Evolutionary conservation across 1,139 yeast genomes (phyloP).

Genomic region (Geotrichum citri-aurantii): DNA sequence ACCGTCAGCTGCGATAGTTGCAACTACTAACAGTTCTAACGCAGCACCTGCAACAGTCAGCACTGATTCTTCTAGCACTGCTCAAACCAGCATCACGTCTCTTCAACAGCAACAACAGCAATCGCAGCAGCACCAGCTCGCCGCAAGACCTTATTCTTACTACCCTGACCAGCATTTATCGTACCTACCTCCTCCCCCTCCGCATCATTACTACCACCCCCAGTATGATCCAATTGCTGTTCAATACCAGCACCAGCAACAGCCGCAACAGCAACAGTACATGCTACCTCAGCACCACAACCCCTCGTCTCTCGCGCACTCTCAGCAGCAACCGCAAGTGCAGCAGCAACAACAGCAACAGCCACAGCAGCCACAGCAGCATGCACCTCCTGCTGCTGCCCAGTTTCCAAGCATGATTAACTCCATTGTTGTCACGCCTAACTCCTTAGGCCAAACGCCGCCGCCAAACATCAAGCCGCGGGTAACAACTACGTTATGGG

Average conservation of each 20-base stretch:
- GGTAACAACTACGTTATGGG: conserved; percentile 95
- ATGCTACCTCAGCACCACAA: conserved; percentile 4
- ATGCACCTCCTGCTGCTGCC: conserved; percentile 32
- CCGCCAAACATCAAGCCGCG: conserved; percentile 66
- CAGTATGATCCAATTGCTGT: conserved; percentile 9
- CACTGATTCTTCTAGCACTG: background rate
- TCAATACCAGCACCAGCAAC: conserved; percentile 11
- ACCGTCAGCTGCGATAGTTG: background rate
- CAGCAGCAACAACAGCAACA: background rate
- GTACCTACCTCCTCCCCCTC: conserved; percentile 3
- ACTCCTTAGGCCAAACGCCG: conserved; percentile 27
- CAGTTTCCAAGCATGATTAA: conserved; percentile 35
- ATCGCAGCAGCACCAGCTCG: conserved; percentile 2
- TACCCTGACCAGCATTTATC: conserved; percentile 2
- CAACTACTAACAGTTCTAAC: background rate
- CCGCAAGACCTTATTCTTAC: background rate
- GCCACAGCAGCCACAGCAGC: conserved; percentile 20
- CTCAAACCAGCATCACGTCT: conserved; percentile 1
- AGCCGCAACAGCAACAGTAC: background rate
- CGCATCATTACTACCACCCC: conserved; percentile 19
- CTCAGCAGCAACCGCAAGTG: conserved; percentile 7
- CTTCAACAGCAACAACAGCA: conserved; percentile 12
- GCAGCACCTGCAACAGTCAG: background rate
- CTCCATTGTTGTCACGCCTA: conserved; percentile 26
- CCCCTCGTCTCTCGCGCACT: conserved; percentile 1